Conservation (phyloP, 2,329 filamentous ascomycete genomes). For the Pyrenochaeta sp. region DNA sequence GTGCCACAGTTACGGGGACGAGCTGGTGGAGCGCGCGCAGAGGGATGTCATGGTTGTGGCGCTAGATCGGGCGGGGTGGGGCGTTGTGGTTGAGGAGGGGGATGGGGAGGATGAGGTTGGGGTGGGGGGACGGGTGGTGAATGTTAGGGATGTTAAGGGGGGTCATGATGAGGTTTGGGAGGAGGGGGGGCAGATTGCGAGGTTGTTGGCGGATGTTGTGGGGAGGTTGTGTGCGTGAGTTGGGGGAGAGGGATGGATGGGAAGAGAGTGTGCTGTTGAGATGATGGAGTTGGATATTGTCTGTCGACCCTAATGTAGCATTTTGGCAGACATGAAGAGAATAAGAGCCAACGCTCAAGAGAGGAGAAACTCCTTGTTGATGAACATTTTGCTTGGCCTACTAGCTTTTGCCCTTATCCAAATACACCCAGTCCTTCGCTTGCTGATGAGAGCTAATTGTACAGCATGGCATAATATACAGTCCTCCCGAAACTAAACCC, state of each 20-base stretch:
- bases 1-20: conserved; percentile 57
- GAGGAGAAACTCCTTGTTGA: conserved; percentile 21
- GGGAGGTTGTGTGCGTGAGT: conserved; percentile 22
- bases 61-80: conserved; percentile 55
- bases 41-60: conserved; percentile 62
- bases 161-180: conserved; percentile 71
- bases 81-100: conserved; percentile 34
- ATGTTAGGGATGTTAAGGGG: conserved; percentile 60
- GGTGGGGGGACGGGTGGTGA: conserved; percentile 38
- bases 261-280: conserved; percentile 1
- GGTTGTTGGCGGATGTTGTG: conserved; percentile 43
- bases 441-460: conserved; percentile 34
- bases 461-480: conserved; percentile 45
- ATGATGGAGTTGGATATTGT: conserved; percentile 5
- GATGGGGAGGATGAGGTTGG: conserved; percentile 35
- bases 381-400: conserved; percentile 20
- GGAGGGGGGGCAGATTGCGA: conserved; percentile 64
- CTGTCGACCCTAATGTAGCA: too few species aligned
- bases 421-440: conserved; percentile 28
- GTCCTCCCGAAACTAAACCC: conserved; percentile 18
- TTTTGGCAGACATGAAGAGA: too few species aligned
- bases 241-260: too few species aligned
- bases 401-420: too few species aligned
- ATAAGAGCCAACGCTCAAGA: conserved; percentile 14
- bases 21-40: conserved; percentile 63